Evolutionary conservation across 1,284 basidiomycete species (phyloP).

Genomic region (Omphalotus olearius): DNA sequence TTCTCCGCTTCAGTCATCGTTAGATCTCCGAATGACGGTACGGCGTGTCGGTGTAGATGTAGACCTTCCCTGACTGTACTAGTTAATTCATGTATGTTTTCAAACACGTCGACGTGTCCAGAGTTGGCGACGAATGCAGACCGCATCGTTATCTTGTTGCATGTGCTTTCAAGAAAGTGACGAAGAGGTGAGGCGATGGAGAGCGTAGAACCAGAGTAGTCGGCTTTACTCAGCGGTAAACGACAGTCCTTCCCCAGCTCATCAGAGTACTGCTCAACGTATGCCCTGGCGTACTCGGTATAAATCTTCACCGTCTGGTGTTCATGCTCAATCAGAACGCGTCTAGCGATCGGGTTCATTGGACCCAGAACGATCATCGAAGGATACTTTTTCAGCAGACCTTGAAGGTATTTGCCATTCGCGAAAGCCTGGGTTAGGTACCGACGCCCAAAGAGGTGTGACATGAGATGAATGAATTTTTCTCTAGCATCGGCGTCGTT

Average conservation of each 20-base stretch:
- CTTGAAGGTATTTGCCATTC: constrained; percentile 30
- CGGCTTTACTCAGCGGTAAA: constrained; percentile 42
- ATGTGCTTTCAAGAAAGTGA: constrained; percentile 32
- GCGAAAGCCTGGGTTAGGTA: constrained; percentile 43
- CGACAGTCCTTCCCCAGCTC: constrained; percentile 35
- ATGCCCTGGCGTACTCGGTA: constrained; percentile 48
- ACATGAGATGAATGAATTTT: constrained; percentile 50
- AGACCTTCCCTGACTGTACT: constrained; percentile 49
- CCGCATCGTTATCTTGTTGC: constrained; percentile 35
- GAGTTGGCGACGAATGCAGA: constrained; percentile 63
- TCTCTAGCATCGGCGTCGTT: constrained; percentile 37
- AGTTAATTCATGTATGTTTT: constrained; percentile 44
- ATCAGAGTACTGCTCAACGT: constrained; percentile 32
- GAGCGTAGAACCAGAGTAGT: background rate
- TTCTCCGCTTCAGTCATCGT: constrained; percentile 21
- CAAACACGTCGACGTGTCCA: constrained; percentile 53
- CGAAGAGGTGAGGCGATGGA: constrained; percentile 22
- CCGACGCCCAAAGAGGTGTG: constrained; percentile 56
- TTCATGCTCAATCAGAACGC: constrained; percentile 44
- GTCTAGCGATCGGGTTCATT: constrained; percentile 34
- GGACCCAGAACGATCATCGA: constrained; percentile 55
- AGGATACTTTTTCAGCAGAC: constrained; percentile 40
- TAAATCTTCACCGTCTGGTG: constrained; percentile 49
- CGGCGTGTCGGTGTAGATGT: constrained; percentile 50
- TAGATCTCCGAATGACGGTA: constrained; percentile 48